Base-by-base conservation (phyloP, 768 basidiomycete genomes). In the Thelephora ganbajun region DNA sequence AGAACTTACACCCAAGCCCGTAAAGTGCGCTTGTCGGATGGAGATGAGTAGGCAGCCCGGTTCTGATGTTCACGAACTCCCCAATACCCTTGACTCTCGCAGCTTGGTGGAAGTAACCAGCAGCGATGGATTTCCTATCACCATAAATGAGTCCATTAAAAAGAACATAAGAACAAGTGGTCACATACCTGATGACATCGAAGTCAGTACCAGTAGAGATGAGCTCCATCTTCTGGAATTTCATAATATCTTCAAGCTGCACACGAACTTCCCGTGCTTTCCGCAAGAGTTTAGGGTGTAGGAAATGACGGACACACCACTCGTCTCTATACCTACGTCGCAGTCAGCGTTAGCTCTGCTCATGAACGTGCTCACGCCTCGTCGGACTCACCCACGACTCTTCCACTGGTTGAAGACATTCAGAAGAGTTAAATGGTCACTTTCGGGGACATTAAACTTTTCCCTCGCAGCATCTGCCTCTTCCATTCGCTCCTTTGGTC, bases 331-430 rank as follows among this genome's bases (percentile, higher is more conserved):
- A 93, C 5, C 90, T 93, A 52, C 1, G 0, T 14, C 5, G 2
- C 30, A 37, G 45, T 20, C 18, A 14, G 5, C 39, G 39, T 41
- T 11, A 9, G 39, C 2, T 18, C 22, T 22, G 16, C 39, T 16
- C 11, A 14, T 14, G 39, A 41, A 39, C 16, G 39, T 4, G 26
- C 26, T 30, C 9, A 30, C 39, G 39, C 22, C 16, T 16, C 37
- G n/a, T 5, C 22, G 4, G 11, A 67, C 82, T 37, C 57, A 92
- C 88, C 84, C 81, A 60, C 97, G 94, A 49, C 77, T 79, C 70
- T 97, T 97, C 96, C 96, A 99, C 63, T 97, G 94, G 50, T 84
- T 88, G 66, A 92, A 99, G 2, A 98, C 96, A 59, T 99, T 96
- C 53, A 99, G 61, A 39, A 98, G 63, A 20, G 94, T 97, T 50